Evolutionary conservation across 306 rosid genomes (phyloP).

Genomic region (Oemleria cerasiformis): DNA sequence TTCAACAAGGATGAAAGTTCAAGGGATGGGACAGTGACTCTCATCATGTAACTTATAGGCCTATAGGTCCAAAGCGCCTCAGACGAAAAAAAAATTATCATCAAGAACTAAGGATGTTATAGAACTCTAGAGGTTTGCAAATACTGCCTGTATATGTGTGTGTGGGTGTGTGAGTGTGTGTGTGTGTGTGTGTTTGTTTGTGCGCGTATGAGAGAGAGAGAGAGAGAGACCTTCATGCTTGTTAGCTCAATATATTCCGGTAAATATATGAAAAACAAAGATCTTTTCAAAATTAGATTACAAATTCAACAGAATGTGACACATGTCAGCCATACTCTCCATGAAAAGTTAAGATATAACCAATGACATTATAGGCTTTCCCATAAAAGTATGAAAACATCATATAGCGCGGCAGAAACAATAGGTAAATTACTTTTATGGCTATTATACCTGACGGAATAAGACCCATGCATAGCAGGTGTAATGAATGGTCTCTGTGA

Average conservation of each 20-base stretch:
- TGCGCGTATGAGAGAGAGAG: not conserved
- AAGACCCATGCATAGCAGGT: conserved; percentile 97
- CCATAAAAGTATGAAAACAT: not conserved
- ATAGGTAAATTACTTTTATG: conserved; percentile 14
- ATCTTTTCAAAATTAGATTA: not conserved
- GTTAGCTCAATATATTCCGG: not conserved
- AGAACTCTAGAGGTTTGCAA: not conserved
- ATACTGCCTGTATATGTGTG: not conserved
- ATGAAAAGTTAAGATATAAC: not conserved
- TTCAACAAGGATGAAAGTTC: not conserved
- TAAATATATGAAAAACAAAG: not conserved
- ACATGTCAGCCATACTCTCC: not conserved
- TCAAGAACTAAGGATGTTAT: not conserved
- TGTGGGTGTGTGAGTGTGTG: not conserved
- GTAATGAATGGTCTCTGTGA: conserved; percentile 90
- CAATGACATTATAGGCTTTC: not conserved
- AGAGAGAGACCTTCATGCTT: not conserved
- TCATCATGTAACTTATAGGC: not conserved
- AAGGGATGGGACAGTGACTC: not conserved
- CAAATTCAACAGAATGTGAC: not conserved
- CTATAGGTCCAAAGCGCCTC: not conserved
- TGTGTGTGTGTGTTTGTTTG: not conserved
- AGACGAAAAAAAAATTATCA: not conserved
- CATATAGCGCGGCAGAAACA: not conserved
- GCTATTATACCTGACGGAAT: conserved; percentile 76